phyloP scores from a whole-genome alignment of 2,329 filamentous ascomycete genomes.

The Bipolaris cookei region DNA sequence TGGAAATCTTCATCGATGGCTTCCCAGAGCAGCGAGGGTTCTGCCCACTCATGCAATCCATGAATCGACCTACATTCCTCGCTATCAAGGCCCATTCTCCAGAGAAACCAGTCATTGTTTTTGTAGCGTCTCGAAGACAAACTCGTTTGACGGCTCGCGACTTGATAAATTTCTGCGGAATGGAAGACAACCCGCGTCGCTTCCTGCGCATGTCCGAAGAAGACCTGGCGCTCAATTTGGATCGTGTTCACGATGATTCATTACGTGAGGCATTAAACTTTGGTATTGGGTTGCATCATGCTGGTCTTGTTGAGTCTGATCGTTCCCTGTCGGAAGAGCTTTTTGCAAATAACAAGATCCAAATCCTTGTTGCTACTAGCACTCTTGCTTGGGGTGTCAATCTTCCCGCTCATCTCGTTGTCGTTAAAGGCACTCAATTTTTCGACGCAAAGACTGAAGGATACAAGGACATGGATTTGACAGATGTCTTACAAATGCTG shows the following conservation, averaged over 20 bases:
- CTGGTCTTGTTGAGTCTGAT: conserved; percentile 93
- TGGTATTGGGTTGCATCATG: conserved; percentile 95
- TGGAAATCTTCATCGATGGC: conserved; percentile 97
- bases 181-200: conserved; percentile 95
- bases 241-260: conserved; percentile 89
- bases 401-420: conserved; percentile 91
- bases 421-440: conserved; percentile 97
- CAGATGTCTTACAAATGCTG: conserved; percentile 97
- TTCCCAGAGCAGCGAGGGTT: conserved; percentile 96
- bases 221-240: conserved; percentile 85
- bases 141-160: conserved; percentile 95
- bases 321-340: conserved; percentile 90
- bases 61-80: conserved; percentile 96
- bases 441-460: conserved; percentile 98
- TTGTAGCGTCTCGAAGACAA: conserved; percentile 93
- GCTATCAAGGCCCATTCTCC: conserved; percentile 97
- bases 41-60: conserved; percentile 97
- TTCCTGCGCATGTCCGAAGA: conserved; percentile 96
- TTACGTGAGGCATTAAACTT: conserved; percentile 94
- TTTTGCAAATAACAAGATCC: conserved; percentile 97
- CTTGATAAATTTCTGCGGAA: conserved; percentile 94
- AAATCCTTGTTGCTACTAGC: conserved; percentile 93
- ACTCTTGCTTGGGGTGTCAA: conserved; percentile 99
- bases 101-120: conserved; percentile 96
- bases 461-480: conserved; percentile 98